phyloP scores from a whole-genome alignment of 805 yeast genomes.

The Metschnikowia lachancei region DNA sequence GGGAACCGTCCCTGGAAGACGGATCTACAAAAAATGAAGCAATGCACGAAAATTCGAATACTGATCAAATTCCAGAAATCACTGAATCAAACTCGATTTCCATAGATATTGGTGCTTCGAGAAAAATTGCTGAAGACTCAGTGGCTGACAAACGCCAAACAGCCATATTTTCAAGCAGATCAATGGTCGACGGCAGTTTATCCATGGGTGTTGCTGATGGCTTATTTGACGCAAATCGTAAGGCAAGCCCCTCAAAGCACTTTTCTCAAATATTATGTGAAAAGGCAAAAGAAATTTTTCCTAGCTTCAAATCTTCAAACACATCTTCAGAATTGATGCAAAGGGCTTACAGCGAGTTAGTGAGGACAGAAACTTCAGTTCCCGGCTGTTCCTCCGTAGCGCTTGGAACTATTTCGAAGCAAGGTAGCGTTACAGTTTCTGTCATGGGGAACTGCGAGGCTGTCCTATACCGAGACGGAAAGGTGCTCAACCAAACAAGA shows the following conservation, averaged over 20 bases:
- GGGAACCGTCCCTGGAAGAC: too few relatives aligned
- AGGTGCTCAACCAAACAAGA: not conserved
- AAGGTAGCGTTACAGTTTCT: not conserved
- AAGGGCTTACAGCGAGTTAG: not conserved
- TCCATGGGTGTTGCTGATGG: not conserved
- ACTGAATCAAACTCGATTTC: not conserved
- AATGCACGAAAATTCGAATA: too few relatives aligned
- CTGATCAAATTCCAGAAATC: too few relatives aligned
- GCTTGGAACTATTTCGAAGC: not conserved
- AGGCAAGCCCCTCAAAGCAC: not conserved
- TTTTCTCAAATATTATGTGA: not conserved
- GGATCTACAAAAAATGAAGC: too few relatives aligned
- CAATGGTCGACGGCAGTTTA: not conserved
- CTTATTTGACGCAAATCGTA: not conserved
- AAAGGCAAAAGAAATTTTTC: not conserved
- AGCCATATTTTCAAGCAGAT: not conserved
- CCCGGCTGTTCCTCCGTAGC: not conserved
- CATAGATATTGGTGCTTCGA: not conserved
- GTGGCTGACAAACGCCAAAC: not conserved
- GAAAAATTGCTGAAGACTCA: not conserved
- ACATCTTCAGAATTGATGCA: not conserved
- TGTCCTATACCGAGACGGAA: not conserved
- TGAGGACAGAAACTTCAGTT: not conserved
- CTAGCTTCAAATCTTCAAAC: too few relatives aligned
- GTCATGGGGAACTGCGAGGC: constrained; percentile 3